A percentile compares a stretch with the other conserved stretches of the same genome.
Conservation (phyloP, 352 stramenopile species). For the Achlya hypogyna region DNA sequence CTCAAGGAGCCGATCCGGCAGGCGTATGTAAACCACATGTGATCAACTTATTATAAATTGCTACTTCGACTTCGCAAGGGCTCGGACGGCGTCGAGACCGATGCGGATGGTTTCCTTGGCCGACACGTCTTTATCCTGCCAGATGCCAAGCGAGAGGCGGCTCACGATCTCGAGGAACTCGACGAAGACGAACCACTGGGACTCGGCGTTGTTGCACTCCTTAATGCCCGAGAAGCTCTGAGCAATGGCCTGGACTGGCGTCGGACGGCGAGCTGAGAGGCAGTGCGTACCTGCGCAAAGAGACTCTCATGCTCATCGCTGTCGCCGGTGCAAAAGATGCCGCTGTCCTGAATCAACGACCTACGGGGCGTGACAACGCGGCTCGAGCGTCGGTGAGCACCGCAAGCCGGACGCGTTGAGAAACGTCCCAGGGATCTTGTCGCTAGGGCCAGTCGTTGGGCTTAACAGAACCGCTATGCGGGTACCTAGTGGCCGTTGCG, state of each 20-base stretch:
- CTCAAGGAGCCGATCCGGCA: conserved; percentile 8
- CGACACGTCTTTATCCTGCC: conserved; percentile 43
- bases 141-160: conserved; percentile 49
- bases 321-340: conserved; percentile 65
- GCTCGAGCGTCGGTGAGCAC: background rate
- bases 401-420: conserved; percentile 9
- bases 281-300: conserved; percentile 32
- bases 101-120: conserved; percentile 64
- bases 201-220: conserved; percentile 27
- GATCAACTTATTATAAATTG: background rate
- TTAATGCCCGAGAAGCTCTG: conserved; percentile 51
- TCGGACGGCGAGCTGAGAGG: background rate
- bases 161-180: conserved; percentile 64
- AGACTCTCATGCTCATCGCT: conserved; percentile 39
- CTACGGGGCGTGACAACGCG: conserved; percentile 22
- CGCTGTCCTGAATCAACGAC: conserved; percentile 64
- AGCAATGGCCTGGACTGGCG: conserved; percentile 31
- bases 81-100: conserved; percentile 42
- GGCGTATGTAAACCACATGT: background rate
- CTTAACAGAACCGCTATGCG: background rate
- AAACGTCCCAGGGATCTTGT: background rate
- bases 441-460: background rate
- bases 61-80: conserved; percentile 14
- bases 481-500: conserved; percentile 22
- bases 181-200: conserved; percentile 51